Base-by-base conservation (phyloP, 2,329 filamentous ascomycete species). In the Phaeoacremonium minimum region DNA sequence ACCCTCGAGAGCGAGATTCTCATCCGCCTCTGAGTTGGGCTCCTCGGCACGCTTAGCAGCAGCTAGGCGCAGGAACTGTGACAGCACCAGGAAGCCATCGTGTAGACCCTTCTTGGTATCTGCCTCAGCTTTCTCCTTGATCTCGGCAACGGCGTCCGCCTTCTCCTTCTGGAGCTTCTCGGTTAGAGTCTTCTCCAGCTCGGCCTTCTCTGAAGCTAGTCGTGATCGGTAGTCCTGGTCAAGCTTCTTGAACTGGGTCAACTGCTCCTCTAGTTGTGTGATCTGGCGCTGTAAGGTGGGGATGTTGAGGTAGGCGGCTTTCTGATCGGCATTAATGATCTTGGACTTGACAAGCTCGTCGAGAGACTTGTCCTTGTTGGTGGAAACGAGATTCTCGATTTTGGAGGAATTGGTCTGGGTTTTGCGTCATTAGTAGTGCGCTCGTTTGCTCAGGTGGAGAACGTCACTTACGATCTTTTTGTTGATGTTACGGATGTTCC, bases 401-500 rank as follows among this genome's bases (percentile, higher is more conserved):
- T 86, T 89, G 50, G 78, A 75, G 47, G 81, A 81, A 58, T 83
- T 81, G 56, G 75, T 70, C 83, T 87, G 43, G 6, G 29, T 15
- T 5, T 37, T 41, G 32, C 35, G 32, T 12, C 20, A 32, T 46
- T 34, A 39, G 42, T 32, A 20, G 15, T 15, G 26, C 28, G 12
- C 9, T 26, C 12, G 14, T n/a, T 14, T 13, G 9, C 17, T 13
- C 29, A 32, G 20, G 15, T 18, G 11, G 19, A 18, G 60, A 26
- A 18, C 29, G 20, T 5, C 37, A 70, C 85, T 68, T 66, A 95
- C 87, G 53, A 97, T 82, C 69, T 96, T 96, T 77, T 96, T 97
- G 71, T 82, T 85, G 55, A 93, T 69, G 63, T 93, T 95, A 56
- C 91, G 89, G 52, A 96, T 86, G 63, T 80, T 88, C 74, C 89